These are phyloP conservation scores for Verbena officinalis DNA, from an alignment of 257 asterid species.

Conservation along the genomic window DNA sequence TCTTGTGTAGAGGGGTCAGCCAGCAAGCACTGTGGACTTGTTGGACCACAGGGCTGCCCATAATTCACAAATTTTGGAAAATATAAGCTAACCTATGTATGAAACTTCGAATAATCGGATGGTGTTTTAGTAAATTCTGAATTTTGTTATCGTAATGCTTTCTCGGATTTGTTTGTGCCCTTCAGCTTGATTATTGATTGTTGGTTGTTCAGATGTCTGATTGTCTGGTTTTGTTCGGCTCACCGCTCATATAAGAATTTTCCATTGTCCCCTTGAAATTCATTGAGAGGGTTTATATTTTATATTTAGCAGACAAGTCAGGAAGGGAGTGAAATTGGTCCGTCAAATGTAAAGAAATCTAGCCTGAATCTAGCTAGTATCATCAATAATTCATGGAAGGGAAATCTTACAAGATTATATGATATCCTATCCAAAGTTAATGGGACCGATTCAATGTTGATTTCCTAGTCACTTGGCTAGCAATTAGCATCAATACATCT, in stretches of 20 bases:
- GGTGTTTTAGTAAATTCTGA: too few relatives aligned
- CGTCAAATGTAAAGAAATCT: slow-evolving; percentile 21
- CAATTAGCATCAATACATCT: too few relatives aligned
- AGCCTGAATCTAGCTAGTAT: slow-evolving; percentile 32
- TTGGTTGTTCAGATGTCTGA: too few relatives aligned
- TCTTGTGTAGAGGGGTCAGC: slow-evolving; percentile 19
- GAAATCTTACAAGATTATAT: too few relatives aligned
- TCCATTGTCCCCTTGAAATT: neutral
- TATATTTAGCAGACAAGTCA: neutral
- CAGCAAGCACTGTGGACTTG: slow-evolving; percentile 33
- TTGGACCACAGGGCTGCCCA: slow-evolving; percentile 34
- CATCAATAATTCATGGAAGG: slow-evolving; percentile 17
- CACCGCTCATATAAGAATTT: too few relatives aligned
- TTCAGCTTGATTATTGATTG: neutral
- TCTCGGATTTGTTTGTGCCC: too few relatives aligned
- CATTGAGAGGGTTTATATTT: neutral
- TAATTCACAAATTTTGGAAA: slow-evolving; percentile 22
- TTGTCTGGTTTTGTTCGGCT: too few relatives aligned
- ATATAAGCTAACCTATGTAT: slow-evolving; percentile 18
- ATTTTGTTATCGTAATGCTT: too few relatives aligned
- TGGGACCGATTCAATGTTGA: slow-evolving; percentile 21
- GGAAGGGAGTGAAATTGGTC: too few relatives aligned
- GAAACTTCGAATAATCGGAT: too few relatives aligned
- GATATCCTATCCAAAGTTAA: slow-evolving; percentile 20
- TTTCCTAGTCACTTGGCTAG: neutral